Evolutionary conservation across 352 stramenopile genomes (phyloP).

Genomic region (Phytophthora hybrid): DNA sequence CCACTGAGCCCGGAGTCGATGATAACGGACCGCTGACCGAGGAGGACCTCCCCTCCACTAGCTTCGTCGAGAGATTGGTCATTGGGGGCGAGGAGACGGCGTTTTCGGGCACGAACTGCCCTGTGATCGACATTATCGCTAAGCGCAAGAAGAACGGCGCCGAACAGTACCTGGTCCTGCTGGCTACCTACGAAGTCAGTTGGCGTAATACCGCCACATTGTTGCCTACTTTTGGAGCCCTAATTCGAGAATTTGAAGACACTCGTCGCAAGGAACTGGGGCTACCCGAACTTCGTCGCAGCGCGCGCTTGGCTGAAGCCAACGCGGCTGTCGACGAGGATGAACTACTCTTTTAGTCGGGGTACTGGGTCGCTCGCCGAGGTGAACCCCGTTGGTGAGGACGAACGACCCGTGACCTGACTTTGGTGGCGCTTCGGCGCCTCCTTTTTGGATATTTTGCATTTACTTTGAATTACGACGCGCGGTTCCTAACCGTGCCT

Average conservation of each 20-base stretch:
- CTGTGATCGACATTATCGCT: neutral
- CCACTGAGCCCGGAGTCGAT: neutral
- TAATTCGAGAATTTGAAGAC: neutral
- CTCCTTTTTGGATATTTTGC: too few relatives aligned
- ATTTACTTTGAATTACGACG: too few relatives aligned
- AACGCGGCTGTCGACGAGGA: conserved; percentile 14
- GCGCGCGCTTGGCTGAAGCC: conserved; percentile 3
- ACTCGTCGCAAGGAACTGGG: neutral
- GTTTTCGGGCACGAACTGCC: neutral
- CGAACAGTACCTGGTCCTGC: neutral
- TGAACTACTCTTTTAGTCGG: conserved; percentile 10
- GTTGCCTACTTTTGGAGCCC: neutral
- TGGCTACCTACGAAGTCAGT: neutral
- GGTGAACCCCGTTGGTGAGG: neutral
- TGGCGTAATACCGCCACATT: neutral
- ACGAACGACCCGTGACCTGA: neutral
- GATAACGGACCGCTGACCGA: neutral
- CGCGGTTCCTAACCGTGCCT: too few relatives aligned
- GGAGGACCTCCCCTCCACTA: neutral
- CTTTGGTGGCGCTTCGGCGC: neutral
- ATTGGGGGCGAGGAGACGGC: neutral
- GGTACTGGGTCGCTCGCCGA: neutral
- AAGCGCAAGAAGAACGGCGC: neutral
- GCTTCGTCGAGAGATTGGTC: neutral
- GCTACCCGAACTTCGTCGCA: neutral